Evolutionary conservation across 2,329 filamentous ascomycete species (phyloP), one percentile per base, ranked within the genome.

Genomic region (Sporothrix brunneoviolacea): DNA sequence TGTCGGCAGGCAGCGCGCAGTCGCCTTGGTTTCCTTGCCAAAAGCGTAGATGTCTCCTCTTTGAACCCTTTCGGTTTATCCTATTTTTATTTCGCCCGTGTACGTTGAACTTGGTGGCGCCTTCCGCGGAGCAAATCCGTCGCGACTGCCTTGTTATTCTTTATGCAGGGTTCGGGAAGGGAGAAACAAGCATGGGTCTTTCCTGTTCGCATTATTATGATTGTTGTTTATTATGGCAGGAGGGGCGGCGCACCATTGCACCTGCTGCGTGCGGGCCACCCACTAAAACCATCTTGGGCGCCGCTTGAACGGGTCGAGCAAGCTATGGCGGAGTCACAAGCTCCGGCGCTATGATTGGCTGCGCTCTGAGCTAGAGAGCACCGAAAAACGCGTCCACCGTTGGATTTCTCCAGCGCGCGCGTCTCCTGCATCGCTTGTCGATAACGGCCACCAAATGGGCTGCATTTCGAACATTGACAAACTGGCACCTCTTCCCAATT

Each of bases 131-230:
- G 27, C 41, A 32, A 32, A 18, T 21, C 39, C 13, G 39, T 50
- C 47, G 47, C 47, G 47, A 43, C 39, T 50, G 8, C 39, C 32
- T 28, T 37, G 47, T 37, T 50, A 35, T 49, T 36, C 41, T 36
- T 36, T 36, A 19, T 35, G 27, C 43, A 46, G 28, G 22, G 37
- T 16, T 32, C 24, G 27, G 47, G 32, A 50, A 43, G 21, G 47
- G 18, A 21, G 39, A 28, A 35, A 28, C 15, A 33, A 43, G 19
- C 22, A 15, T 10, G 27, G 44, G 24, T 38, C 44, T 21, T 39
- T 47, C 44, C 43, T 10, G 7, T n/a, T 21, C 18, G 7, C 33
- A 47, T 19, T 46, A 47, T 38, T 32, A 48, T 38, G 32, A 38
- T 39, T 39, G 13, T 39, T 18, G 32, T 40, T 32, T 35, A 18